A percentile compares a stretch with the other conserved stretches of the same genome.
Conservation (phyloP, 1,284 basidiomycete genomes). For the Lentinula novae-zelandiae region DNA sequence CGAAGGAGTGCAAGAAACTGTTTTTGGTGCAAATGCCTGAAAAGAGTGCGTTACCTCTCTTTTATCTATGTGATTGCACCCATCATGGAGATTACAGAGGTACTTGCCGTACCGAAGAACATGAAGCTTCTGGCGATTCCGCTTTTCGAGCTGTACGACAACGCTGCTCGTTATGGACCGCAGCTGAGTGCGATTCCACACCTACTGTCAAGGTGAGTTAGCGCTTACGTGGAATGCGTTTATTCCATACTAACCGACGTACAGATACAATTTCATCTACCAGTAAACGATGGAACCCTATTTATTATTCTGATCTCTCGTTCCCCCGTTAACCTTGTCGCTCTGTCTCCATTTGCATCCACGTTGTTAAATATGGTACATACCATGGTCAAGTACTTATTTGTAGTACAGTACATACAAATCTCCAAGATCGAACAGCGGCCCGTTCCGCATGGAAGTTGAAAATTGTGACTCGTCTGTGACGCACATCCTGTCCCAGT, state of each 20-base stretch:
- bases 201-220: constrained; percentile 77
- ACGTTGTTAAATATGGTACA: not conserved
- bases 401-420: no score
- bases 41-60: constrained; percentile 59
- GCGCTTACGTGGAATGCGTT: not conserved
- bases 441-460: not conserved
- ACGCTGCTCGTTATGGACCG: constrained; percentile 88
- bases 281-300: constrained; percentile 36
- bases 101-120: constrained; percentile 94
- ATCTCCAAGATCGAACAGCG: not conserved
- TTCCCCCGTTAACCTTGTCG: not conserved
- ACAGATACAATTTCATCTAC: constrained; percentile 70
- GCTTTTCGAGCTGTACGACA: constrained; percentile 96
- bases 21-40: constrained; percentile 96
- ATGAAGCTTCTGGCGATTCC: constrained; percentile 98
- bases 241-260: not conserved
- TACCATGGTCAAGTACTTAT: not conserved
- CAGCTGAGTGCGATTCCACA: constrained; percentile 95
- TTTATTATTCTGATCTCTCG: not conserved
- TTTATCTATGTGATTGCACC: not conserved
- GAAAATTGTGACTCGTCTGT: not conserved
- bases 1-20: constrained; percentile 97
- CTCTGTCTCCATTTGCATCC: not conserved
- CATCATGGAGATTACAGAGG: constrained; percentile 53
- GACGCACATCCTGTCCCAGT: not conserved